phyloP scores from a whole-genome alignment of 352 stramenopile species.

The Phytopythium oedochilum region DNA sequence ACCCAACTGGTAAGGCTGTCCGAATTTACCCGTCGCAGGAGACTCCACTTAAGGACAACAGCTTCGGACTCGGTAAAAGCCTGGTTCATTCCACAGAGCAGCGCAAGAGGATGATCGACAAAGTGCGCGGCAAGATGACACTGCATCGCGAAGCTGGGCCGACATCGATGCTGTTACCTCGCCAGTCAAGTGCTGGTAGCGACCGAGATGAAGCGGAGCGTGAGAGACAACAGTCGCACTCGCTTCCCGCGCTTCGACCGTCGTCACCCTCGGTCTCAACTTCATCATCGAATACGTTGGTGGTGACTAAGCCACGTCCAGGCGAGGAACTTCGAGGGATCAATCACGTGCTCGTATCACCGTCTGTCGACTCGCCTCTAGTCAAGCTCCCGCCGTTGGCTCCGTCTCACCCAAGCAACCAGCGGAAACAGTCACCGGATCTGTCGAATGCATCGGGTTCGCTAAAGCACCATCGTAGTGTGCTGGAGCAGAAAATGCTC shows the following conservation, averaged over 20 bases:
- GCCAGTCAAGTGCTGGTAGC: neutral
- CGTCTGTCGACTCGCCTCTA: slow-evolving; percentile 1
- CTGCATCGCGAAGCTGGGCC: slow-evolving; percentile 18
- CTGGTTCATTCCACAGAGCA: slow-evolving; percentile 34
- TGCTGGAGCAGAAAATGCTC: slow-evolving; percentile 62
- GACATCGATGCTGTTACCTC: slow-evolving; percentile 25
- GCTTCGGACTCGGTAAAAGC: slow-evolving; percentile 61
- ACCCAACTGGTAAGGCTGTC: slow-evolving; percentile 55
- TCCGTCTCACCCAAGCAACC: slow-evolving; percentile 3
- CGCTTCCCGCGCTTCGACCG: slow-evolving; percentile 12
- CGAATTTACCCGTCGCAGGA: slow-evolving; percentile 70
- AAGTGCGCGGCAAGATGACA: slow-evolving; percentile 41
- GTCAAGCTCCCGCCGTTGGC: slow-evolving; percentile 1
- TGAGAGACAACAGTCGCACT: slow-evolving; percentile 5
- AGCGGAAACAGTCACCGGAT: slow-evolving; percentile 6
- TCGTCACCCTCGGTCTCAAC: neutral
- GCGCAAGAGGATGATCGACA: slow-evolving; percentile 35
- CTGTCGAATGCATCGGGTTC: neutral
- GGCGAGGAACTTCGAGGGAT: slow-evolving; percentile 24
- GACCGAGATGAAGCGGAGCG: slow-evolving; percentile 7
- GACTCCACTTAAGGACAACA: slow-evolving; percentile 62
- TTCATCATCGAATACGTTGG: neutral
- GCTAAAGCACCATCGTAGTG: slow-evolving; percentile 34
- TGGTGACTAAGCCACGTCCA: slow-evolving; percentile 1
- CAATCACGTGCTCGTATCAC: slow-evolving; percentile 23